These are phyloP conservation scores for Tuber calosporum DNA, from an alignment of 495 filamentous ascomycete species.

Conservation along the genomic window DNA sequence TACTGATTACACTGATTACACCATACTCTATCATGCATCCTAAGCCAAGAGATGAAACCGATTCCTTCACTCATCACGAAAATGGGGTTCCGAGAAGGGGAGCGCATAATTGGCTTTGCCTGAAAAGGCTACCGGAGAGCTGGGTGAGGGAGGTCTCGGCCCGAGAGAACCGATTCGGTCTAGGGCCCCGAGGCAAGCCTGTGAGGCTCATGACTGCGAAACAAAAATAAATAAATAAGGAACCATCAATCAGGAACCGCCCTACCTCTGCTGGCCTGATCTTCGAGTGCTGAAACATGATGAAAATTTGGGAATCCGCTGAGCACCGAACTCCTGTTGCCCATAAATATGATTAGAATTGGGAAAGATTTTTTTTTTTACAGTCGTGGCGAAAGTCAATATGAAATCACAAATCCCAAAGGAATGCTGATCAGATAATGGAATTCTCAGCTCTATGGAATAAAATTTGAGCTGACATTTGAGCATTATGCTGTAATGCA, in stretches of 20 bases:
- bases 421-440: background rate
- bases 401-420: background rate
- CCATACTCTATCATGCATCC: background rate
- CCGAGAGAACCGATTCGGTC: background rate
- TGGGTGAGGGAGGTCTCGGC: background rate
- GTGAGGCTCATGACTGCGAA: background rate
- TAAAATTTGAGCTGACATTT: background rate
- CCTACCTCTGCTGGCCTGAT: background rate
- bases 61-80: background rate
- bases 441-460: background rate
- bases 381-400: background rate
- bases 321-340: background rate
- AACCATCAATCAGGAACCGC: background rate
- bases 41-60: background rate
- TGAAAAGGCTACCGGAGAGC: background rate
- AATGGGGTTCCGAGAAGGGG: background rate
- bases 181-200: background rate
- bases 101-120: background rate
- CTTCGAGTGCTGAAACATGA: constrained; percentile 6
- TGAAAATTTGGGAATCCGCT: background rate
- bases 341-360: background rate
- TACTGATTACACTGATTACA: background rate
- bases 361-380: too few species aligned
- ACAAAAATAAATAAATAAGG: background rate
- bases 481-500: background rate